Evolutionary conservation across 495 filamentous ascomycete species (phyloP).

Genomic region (Hyaloscypha variabilis): DNA sequence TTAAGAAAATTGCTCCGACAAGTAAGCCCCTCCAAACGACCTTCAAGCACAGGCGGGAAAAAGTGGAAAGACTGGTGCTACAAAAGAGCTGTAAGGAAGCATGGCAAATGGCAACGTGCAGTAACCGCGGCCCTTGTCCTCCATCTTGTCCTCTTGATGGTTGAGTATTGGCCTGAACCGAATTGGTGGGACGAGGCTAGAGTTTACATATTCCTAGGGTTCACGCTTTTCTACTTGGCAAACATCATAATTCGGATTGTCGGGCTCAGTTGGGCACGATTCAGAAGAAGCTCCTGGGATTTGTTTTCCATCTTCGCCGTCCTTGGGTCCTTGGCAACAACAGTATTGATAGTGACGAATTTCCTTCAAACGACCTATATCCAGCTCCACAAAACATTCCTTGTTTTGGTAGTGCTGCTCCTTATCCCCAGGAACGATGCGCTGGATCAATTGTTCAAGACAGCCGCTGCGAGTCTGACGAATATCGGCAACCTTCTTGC

Average conservation of each 20-base stretch:
- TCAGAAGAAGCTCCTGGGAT: constrained; percentile 94
- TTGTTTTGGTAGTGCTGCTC: constrained; percentile 87
- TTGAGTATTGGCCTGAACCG: constrained; percentile 83
- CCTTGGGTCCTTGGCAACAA: constrained; percentile 80
- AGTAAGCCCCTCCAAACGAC: constrained; percentile 88
- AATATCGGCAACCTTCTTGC: constrained; percentile 91
- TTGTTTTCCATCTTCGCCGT: constrained; percentile 84
- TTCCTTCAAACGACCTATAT: constrained; percentile 60
- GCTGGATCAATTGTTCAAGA: constrained; percentile 98
- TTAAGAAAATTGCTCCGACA: constrained; percentile 90
- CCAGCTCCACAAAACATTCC: constrained; percentile 88
- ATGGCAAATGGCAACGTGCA: constrained; percentile 85
- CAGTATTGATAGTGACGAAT: constrained; percentile 65
- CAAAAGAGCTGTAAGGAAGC: constrained; percentile 89
- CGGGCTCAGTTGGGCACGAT: constrained; percentile 91
- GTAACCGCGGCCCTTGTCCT: constrained; percentile 78
- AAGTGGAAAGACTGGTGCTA: constrained; percentile 94
- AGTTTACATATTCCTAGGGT: constrained; percentile 77
- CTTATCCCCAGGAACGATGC: constrained; percentile 97
- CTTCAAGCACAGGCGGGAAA: constrained; percentile 71
- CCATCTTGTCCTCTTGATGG: constrained; percentile 79
- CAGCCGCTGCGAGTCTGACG: constrained; percentile 90
- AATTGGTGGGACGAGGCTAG: constrained; percentile 65
- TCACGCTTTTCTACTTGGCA: constrained; percentile 81
- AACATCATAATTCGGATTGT: constrained; percentile 86